Base-by-base conservation (phyloP, 495 filamentous ascomycete genomes). In the Neurospora pannonica region DNA sequence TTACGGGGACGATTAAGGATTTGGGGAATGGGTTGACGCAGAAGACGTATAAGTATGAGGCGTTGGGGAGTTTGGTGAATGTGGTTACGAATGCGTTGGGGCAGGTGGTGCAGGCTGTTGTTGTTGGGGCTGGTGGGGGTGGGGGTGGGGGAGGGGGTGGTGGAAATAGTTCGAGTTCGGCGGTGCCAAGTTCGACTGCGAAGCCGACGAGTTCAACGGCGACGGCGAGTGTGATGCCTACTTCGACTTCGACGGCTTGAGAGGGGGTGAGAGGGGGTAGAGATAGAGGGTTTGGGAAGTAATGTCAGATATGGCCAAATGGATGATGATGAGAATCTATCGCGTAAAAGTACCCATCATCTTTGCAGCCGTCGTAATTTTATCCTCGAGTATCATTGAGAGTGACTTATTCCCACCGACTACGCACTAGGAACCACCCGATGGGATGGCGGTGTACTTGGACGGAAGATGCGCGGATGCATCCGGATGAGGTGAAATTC, bases 31-130 rank as follows among this genome's bases (percentile, higher is more conserved):
- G 87, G 7, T 60, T 86, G 37, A 84, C 85, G 72, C 86, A 89
- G 77, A 89, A 87, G 79, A 86, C 83, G 70, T 89, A 86, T 73
- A 80, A 74, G 4, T 89, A 89, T 74, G 80, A 79, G 54, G 81
- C 87, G 24, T 76, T 90, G 10, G 85, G 84, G 71, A 82, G 87
- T n/a, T 75, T 90, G 42, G 88, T 90, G 34, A 84, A 89, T 75
- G 88, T 90, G 69, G 82, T 89, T 11, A 86, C 87, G 77, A 88
- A 89, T 75, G 79, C 83, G 9, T 78, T 84, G 5, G 86, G 86
- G 1, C 88, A 89, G 79, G 86, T 90, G 15, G 85, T 90, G 37
- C 86, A 89, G 80, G 88, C 87, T 0, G 84, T 85, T 4, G 87
- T 89, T 7, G 80, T 83, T 5, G 76, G 76, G n/a, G 75, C 73